Conservation (phyloP, 176 grass and related monocot species). For the Carex cristatella region DNA sequence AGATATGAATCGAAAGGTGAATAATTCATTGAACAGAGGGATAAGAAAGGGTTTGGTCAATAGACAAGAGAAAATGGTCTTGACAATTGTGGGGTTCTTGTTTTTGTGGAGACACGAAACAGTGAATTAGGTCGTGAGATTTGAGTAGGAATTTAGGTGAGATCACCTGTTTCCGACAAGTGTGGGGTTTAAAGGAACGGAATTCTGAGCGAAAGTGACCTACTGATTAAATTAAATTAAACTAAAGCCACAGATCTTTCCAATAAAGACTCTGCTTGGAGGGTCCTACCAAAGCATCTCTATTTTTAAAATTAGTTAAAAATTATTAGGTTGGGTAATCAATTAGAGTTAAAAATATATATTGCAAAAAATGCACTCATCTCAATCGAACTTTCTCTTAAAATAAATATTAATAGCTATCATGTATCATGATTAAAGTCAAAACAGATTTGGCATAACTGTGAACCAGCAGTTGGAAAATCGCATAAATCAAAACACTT, state of each 20-base stretch:
- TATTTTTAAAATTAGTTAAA: too few relatives aligned
- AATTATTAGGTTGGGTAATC: too few relatives aligned
- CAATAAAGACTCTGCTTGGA: too few relatives aligned
- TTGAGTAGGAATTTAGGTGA: not conserved
- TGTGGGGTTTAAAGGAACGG: not conserved
- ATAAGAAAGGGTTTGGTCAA: not conserved
- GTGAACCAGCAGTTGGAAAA: too few relatives aligned
- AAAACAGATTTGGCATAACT: too few relatives aligned
- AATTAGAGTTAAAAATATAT: too few relatives aligned
- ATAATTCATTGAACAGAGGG: not conserved
- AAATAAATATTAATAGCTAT: too few relatives aligned
- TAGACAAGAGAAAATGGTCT: not conserved
- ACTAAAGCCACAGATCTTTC: not conserved
- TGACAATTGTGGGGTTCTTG: not conserved
- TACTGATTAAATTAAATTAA: not conserved
- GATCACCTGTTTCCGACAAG: not conserved
- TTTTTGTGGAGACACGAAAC: slow-evolving; percentile 14
- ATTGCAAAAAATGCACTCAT: too few relatives aligned
- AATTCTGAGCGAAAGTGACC: not conserved
- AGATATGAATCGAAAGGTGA: not conserved
- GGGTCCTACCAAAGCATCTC: too few relatives aligned
- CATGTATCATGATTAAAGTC: too few relatives aligned
- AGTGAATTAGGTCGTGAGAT: not conserved
- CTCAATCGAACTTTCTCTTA: too few relatives aligned
- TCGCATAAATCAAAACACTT: too few relatives aligned